phyloP scores from a whole-genome alignment of 768 basidiomycete species.

The Auricularia sp. region DNA sequence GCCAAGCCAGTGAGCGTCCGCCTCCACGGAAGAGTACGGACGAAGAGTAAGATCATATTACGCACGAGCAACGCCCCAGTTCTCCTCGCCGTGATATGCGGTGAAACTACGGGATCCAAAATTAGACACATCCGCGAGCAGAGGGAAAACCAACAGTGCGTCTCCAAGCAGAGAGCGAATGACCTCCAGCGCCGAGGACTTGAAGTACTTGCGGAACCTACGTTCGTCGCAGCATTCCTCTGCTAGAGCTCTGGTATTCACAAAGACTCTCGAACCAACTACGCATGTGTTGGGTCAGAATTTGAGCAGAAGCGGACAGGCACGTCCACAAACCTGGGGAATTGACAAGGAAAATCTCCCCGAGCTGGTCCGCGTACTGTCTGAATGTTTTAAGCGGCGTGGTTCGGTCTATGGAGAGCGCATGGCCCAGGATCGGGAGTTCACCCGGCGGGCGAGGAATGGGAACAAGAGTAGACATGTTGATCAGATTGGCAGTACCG shows the following conservation, averaged over 20 bases:
- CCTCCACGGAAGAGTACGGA: not conserved
- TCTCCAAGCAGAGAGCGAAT: conserved; percentile 31
- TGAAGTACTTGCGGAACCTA: conserved; percentile 30
- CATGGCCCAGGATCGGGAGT: not conserved
- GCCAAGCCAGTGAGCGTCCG: not conserved
- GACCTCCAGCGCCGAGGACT: conserved; percentile 20
- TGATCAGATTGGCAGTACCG: too few relatives aligned
- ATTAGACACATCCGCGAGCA: not conserved
- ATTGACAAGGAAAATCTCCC: too few relatives aligned
- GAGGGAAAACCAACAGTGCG: conserved; percentile 22
- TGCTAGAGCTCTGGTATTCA: conserved; percentile 27
- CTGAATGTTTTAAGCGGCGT: not conserved
- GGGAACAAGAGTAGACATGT: not conserved
- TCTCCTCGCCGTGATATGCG: conserved; percentile 32
- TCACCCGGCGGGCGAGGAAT: not conserved
- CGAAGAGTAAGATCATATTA: not conserved
- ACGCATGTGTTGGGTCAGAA: not conserved
- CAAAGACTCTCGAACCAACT: conserved; percentile 20
- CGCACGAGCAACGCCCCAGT: conserved; percentile 38
- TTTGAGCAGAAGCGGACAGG: not conserved
- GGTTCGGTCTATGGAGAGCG: not conserved
- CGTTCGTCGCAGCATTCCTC: conserved; percentile 35
- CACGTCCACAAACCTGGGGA: too few relatives aligned
- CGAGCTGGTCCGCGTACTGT: too few relatives aligned
- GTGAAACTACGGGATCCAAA: conserved; percentile 8